Base-by-base conservation (phyloP, 1,139 yeast species). In the Saccharomyces hybrid region DNA sequence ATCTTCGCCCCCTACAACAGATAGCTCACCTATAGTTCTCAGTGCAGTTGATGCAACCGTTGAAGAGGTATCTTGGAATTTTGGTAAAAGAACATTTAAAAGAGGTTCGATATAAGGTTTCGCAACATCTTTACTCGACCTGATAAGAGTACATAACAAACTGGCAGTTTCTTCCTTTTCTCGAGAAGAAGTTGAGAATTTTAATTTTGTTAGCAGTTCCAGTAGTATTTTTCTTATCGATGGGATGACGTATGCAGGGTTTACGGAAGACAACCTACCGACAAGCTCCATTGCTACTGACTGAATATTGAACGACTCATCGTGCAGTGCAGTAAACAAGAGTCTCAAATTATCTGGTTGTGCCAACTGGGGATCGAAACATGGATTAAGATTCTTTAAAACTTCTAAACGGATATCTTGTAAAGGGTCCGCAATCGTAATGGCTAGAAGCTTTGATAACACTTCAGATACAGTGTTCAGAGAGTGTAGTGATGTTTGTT, bases 191-290 rank as follows among this genome's bases (percentile, higher is more conserved):
- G 84, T 80, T 2, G 96, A 87, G 69, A 84, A 90, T 61, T 89
- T 96, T 51, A 95, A 74, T 60, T 89, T 87, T 0, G 97, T 88
- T 51, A 95, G 72, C 16, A 91, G 75, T 69, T 93, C 97, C 51
- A 95, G 83, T 58, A 95, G 73, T 0, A 95, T 84, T 66, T 89
- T 91, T 61, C 99, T 76, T 54, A 95, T 75, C 1, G 96, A 88
- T 0, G 99, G 99, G 27, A 91, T 91, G 58, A 93, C 89, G 70
- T 89, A 91, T 0, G 99, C 98, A 0, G 99, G 98, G 64, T 95
- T 95, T 42, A 89, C 86, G 3, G 82, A 75, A 0, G 97, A 86
- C 25, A 95, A 73, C 55, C 97, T 78, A 1, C 99, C 98, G 57
- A 93, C 81, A 7, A 91, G 79, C 49, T 78, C 78, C 49, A 91